Base-by-base conservation (phyloP, 2,329 filamentous ascomycete species). In the Epichloe amarillans region DNA sequence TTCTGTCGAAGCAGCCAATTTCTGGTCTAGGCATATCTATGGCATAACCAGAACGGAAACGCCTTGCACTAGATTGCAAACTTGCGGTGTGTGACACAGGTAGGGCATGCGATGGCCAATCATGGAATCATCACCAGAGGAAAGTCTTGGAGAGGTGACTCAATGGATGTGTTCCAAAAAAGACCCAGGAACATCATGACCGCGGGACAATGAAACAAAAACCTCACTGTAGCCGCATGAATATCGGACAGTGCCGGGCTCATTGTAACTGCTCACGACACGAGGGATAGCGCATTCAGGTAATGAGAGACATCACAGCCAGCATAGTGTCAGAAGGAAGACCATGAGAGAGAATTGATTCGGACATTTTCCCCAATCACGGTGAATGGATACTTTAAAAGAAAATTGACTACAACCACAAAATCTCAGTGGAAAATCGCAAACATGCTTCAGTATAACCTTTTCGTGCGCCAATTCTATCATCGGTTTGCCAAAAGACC, bases 391-490 rank as follows among this genome's bases (percentile, higher is more conserved):
- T 30, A 14, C 14, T 38, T 3, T 38, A 7, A 14, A 37, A 21
- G 4, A 46, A 15, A 46, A 11, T 17, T 3, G 12, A 36, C 10
- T 12, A 21, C 44, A 36, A 37, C 44, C 14, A 21, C 12, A 21
- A 17, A 36, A n/a, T 30, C 4, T 26, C 5, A 35, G 40, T 23
- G 19, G 15, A 33, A 33, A 42, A 36, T 44, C 17, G 15, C n/a
- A 26, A 11, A 19, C 10, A 46, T 41, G 36, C 46, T 44, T 38
- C 46, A 50, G 35, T 17, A 21, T 47, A 40, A 39, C 50, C 55
- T 50, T 55, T 57, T 55, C 59, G 54, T 63, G 58, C 62, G 63
- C 64, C 63, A 41, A 51, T 55, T 54, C 49, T 53, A 56, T 52
- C 51, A 57, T 50, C 26, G 17, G 19, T 37, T 44, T 15, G 26